phyloP scores from a whole-genome alignment of 768 basidiomycete species.

The Termitomyces heimii region DNA sequence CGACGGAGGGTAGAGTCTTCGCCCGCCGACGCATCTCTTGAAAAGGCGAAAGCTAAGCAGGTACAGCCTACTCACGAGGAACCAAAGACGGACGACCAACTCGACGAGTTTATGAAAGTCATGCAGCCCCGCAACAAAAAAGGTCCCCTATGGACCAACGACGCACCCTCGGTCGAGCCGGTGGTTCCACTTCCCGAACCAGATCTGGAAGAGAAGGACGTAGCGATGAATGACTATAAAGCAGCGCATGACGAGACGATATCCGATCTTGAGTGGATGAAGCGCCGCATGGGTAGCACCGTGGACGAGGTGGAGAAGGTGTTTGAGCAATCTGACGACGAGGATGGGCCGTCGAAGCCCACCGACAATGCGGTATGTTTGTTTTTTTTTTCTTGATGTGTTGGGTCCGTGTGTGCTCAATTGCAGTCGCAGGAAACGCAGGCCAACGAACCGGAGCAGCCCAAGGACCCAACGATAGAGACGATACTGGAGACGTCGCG shows the following conservation, averaged over 20 bases:
- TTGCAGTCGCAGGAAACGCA: background rate
- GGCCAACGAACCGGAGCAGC: background rate
- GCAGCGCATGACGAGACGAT: constrained; percentile 30
- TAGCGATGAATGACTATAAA: background rate
- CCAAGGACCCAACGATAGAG: constrained; percentile 33
- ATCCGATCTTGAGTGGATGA: constrained; percentile 76
- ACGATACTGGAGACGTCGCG: constrained; percentile 72
- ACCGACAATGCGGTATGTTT: background rate
- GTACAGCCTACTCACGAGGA: background rate
- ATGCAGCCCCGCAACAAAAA: constrained; percentile 62
- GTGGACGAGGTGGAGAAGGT: constrained; percentile 38
- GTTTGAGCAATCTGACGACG: constrained; percentile 62
- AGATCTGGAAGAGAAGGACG: constrained; percentile 9
- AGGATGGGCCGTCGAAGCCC: constrained; percentile 22
- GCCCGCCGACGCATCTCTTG: constrained; percentile 15
- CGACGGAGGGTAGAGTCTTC: constrained; percentile 44
- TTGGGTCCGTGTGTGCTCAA: background rate
- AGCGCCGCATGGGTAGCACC: constrained; percentile 48
- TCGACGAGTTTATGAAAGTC: constrained; percentile 67
- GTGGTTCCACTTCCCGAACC: constrained; percentile 7
- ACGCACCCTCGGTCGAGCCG: constrained; percentile 17
- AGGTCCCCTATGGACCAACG: constrained; percentile 64
- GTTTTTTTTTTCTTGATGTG: background rate
- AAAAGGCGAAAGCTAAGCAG: background rate
- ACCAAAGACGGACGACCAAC: constrained; percentile 29